Conservation (phyloP, 345 rosid species). For the Noccaea bulbosa region DNA sequence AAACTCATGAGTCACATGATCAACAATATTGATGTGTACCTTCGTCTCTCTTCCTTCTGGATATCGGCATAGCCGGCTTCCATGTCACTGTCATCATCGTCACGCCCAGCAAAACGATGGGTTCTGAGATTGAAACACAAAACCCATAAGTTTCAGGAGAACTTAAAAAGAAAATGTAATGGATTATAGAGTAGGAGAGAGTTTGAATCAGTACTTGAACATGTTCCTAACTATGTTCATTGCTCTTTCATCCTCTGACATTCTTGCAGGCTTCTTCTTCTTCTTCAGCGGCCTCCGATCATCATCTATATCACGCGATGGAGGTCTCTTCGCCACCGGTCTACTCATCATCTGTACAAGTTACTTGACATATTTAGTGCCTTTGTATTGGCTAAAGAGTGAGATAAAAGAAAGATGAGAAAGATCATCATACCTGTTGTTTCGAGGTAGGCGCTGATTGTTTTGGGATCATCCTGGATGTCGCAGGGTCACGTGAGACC, state of each 20-base stretch:
- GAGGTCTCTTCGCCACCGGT: slow-evolving; percentile 51
- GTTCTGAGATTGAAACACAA: slow-evolving; percentile 24
- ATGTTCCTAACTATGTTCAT: slow-evolving; percentile 59
- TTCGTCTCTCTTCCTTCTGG: slow-evolving; percentile 68
- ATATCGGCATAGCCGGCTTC: slow-evolving; percentile 87
- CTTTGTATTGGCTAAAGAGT: background rate
- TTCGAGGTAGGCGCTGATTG: slow-evolving; percentile 49
- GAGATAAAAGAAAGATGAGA: background rate
- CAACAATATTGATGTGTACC: slow-evolving; percentile 52
- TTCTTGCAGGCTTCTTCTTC: slow-evolving; percentile 60
- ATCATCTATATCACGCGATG: slow-evolving; percentile 44
- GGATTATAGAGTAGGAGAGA: slow-evolving; percentile 8
- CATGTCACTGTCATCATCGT: slow-evolving; percentile 74
- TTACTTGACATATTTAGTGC: slow-evolving; percentile 3
- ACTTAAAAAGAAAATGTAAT: background rate
- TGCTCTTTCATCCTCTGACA: slow-evolving; percentile 49
- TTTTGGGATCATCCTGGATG: slow-evolving; percentile 49
- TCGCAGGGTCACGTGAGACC: slow-evolving; percentile 48
- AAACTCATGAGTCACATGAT: background rate
- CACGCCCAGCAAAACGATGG: slow-evolving; percentile 37
- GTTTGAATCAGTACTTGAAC: slow-evolving; percentile 50
- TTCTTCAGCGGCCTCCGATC: slow-evolving; percentile 58
- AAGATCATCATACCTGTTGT: slow-evolving; percentile 50
- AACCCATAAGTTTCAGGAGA: background rate
- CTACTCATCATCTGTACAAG: slow-evolving; percentile 51